Conservation (phyloP, 2,329 filamentous ascomycete species). For the Venturia carpophila region DNA sequence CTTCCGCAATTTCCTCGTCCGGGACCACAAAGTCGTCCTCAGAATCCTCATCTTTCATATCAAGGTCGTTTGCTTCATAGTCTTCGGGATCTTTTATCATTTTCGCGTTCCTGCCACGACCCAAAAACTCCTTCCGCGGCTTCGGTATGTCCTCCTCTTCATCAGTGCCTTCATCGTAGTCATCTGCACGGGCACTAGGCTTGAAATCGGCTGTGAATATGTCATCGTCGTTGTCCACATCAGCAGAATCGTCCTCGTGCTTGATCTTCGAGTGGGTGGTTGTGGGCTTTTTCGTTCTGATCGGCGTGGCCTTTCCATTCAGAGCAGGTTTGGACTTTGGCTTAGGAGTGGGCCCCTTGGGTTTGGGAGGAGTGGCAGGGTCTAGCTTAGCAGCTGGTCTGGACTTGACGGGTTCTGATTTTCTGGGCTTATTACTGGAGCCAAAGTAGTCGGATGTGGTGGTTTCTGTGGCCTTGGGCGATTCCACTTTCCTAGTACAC, state of each 20-base stretch:
- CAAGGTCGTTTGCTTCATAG: constrained; percentile 40
- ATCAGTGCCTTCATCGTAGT: constrained; percentile 59
- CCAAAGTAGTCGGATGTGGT: constrained; percentile 58
- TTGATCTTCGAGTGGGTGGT: constrained; percentile 40
- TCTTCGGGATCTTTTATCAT: constrained; percentile 36
- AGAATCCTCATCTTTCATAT: constrained; percentile 44
- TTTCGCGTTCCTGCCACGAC: constrained; percentile 36
- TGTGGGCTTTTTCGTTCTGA: constrained; percentile 51
- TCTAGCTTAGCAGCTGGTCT: constrained; percentile 25
- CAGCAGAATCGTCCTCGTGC: constrained; percentile 29
- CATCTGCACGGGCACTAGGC: constrained; percentile 59
- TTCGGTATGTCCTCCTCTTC: constrained; percentile 58
- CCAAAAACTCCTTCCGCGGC: constrained; percentile 33
- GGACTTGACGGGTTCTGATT: constrained; percentile 34
- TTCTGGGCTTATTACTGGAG: constrained; percentile 48
- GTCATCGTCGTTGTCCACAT: constrained; percentile 49
- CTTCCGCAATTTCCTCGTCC: constrained; percentile 19
- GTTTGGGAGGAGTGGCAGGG: constrained; percentile 21
- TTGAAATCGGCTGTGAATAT: constrained; percentile 68
- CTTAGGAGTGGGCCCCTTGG: constrained; percentile 24
- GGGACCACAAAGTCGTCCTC: constrained; percentile 17
- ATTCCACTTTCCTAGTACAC: constrained; percentile 37
- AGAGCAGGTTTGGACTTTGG: constrained; percentile 38
- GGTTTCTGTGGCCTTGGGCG: constrained; percentile 47
- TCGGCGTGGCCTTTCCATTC: constrained; percentile 22